These are phyloP conservation scores for Phytophthora ohioensis DNA, from an alignment of 352 stramenopile genomes.

Conservation along the genomic window DNA sequence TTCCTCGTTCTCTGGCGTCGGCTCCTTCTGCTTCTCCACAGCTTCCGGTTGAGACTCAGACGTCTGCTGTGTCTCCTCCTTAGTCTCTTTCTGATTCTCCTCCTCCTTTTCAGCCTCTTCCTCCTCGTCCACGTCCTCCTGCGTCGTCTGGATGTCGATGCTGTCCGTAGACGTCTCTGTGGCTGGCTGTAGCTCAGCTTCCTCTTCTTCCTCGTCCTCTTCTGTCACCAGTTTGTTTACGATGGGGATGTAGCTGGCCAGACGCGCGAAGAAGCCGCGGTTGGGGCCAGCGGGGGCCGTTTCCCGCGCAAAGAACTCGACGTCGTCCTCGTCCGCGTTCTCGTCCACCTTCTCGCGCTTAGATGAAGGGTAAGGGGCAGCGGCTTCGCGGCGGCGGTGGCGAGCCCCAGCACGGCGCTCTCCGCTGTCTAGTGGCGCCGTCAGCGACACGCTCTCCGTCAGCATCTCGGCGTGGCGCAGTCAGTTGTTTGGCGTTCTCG, in stretches of 20 bases:
- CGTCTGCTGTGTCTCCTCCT: constrained; percentile 14
- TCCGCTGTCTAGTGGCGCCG: constrained; percentile 28
- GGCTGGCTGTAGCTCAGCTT: constrained; percentile 16
- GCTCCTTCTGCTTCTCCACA: constrained; percentile 17
- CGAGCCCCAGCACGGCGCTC: constrained; percentile 33
- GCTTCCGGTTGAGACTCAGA: constrained; percentile 25
- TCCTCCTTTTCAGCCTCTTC: constrained; percentile 17
- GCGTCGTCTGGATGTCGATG: constrained; percentile 26
- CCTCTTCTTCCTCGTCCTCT: constrained; percentile 39
- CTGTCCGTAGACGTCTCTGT: constrained; percentile 20
- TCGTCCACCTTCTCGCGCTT: constrained; percentile 29
- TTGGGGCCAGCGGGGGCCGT: constrained; percentile 4
- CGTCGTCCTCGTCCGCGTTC: constrained; percentile 31
- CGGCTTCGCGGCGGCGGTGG: constrained; percentile 49
- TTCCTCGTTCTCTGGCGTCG: constrained; percentile 32
- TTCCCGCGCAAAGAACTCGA: constrained; percentile 22
- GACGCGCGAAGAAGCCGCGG: constrained; percentile 57
- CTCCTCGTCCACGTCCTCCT: constrained; percentile 44
- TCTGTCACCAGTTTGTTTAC: constrained; percentile 63
- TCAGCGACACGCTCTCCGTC: constrained; percentile 39
- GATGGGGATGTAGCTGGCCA: constrained; percentile 76
- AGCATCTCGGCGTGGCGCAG: constrained; percentile 27
- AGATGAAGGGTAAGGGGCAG: constrained; percentile 42
- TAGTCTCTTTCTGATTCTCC: constrained; percentile 21
- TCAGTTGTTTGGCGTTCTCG: no score